Evolutionary conservation across 148 eudicot genomes (phyloP).

Genomic region (Spergularia bocconei): DNA sequence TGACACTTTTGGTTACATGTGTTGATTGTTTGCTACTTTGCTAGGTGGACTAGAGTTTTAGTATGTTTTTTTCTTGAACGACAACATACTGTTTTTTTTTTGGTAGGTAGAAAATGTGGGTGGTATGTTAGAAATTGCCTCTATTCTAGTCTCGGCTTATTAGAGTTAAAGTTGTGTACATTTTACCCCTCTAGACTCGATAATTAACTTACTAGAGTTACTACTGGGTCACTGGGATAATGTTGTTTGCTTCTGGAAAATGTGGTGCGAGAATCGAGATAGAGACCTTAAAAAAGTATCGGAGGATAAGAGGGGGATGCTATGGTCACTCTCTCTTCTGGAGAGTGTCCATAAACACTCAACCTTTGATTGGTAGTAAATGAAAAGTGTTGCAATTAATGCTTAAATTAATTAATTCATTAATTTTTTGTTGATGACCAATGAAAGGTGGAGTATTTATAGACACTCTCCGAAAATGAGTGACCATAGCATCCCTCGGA

Average conservation of each 20-base stretch:
- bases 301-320: no score
- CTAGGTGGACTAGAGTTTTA: no score
- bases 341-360: no score
- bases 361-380: no score
- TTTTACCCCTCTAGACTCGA: not conserved
- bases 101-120: constrained; percentile 3
- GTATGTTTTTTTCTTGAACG: not conserved
- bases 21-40: no score
- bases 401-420: no score
- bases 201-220: not conserved
- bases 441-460: no score
- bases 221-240: not conserved
- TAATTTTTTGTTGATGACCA: no score
- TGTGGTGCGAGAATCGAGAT: not conserved
- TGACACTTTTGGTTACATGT: not conserved
- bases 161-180: not conserved
- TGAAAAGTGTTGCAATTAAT: no score
- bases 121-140: not conserved
- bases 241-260: not conserved
- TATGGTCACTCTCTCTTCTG: no score
- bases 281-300: not conserved
- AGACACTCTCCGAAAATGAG: no score
- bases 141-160: not conserved
- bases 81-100: not conserved
- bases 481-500: no score